Conservation (phyloP, 352 stramenopile species). For the Peronosclerospora sorghi region DNA sequence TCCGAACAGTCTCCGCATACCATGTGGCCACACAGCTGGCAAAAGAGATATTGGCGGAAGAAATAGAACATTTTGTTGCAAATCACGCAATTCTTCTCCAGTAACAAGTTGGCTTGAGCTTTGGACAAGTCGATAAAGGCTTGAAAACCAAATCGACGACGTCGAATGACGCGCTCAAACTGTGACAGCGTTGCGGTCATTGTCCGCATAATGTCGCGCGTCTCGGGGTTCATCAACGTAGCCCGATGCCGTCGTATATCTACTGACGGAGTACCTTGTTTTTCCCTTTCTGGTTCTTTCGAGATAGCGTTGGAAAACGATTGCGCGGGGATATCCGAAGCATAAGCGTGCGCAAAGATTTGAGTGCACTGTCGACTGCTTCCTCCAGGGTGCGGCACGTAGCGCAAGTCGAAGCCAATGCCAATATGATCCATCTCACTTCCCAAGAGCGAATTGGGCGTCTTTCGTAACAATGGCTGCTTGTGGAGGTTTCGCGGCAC, state of each 20-base stretch:
- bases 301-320: background rate
- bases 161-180: constrained; percentile 47
- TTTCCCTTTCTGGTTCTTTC: background rate
- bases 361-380: constrained; percentile 33
- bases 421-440: constrained; percentile 41
- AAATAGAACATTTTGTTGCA: constrained; percentile 42
- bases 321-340: constrained; percentile 10
- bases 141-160: constrained; percentile 56
- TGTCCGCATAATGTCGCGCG: constrained; percentile 27
- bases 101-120: constrained; percentile 15
- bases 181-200: constrained; percentile 39
- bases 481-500: constrained; percentile 45
- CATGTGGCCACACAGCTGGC: constrained; percentile 42
- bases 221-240: constrained; percentile 38
- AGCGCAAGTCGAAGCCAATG: constrained; percentile 42
- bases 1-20: constrained; percentile 37
- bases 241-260: constrained; percentile 12
- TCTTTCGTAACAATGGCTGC: constrained; percentile 26
- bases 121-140: constrained; percentile 51
- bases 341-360: constrained; percentile 45
- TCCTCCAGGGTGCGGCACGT: constrained; percentile 15
- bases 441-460: constrained; percentile 25
- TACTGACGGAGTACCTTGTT: background rate
- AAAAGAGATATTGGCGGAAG: constrained; percentile 38
- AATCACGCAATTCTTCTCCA: constrained; percentile 29